Percentiles rank a stretch among this genome's conserved stretches.
Evolutionary conservation across 371 early-diverging fungal genomes (phyloP).

Genomic region (Mortierella sp.): DNA sequence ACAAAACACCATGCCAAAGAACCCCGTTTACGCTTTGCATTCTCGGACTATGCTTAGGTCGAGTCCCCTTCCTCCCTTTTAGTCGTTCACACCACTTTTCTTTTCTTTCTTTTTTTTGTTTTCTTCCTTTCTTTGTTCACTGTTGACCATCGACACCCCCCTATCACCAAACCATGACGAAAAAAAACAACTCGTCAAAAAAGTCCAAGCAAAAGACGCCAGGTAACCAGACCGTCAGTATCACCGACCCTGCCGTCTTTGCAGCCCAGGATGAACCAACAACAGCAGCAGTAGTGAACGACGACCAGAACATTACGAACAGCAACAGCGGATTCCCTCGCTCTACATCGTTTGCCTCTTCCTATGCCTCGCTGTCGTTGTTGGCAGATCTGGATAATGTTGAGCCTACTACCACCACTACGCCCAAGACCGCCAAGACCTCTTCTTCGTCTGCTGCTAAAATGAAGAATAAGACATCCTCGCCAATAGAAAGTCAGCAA

Average conservation of each 20-base stretch:
- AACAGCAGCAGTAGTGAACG: not conserved
- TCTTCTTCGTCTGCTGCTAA: not conserved
- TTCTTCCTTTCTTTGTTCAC: not conserved
- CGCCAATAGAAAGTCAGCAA: not conserved
- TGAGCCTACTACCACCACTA: not conserved
- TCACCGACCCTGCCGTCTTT: not conserved
- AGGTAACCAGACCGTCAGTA: not conserved
- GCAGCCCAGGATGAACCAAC: not conserved
- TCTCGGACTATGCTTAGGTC: not conserved
- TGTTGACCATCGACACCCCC: not conserved
- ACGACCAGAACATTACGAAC: too few species aligned
- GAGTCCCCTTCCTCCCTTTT: slow-evolving; percentile 2
- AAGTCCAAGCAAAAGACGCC: not conserved
- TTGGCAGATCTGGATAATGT: slow-evolving; percentile 14
- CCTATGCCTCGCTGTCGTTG: not conserved
- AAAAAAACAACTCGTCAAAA: slow-evolving; percentile 8
- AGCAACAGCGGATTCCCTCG: not conserved
- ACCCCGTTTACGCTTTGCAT: not conserved
- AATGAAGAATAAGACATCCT: not conserved
- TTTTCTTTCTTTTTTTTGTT: not conserved
- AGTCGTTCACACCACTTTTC: not conserved
- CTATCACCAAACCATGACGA: not conserved
- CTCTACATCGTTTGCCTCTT: slow-evolving; percentile 1
- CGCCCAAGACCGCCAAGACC: not conserved
- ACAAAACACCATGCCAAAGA: not conserved